Evolutionary conservation across 2,329 filamentous ascomycete genomes (phyloP).

Genomic region (Intubia oerlemansii): DNA sequence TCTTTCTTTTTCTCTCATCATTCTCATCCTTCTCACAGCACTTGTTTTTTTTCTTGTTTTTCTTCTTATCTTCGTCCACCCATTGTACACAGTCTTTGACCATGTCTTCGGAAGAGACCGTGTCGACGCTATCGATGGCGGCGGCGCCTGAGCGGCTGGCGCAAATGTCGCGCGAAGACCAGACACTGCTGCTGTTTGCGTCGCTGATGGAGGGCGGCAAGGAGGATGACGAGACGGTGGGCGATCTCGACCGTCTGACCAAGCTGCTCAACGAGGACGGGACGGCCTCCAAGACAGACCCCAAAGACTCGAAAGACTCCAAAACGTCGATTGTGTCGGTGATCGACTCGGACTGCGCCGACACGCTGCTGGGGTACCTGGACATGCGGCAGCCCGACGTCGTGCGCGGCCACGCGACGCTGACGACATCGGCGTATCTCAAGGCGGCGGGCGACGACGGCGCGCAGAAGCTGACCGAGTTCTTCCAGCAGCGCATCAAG

Average conservation of each 20-base stretch:
- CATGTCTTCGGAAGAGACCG: no score
- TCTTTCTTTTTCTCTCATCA: no score
- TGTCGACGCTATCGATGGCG: no score
- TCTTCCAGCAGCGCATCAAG: conserved; percentile 51
- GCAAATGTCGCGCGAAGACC: conserved; percentile 31
- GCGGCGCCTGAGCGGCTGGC: no score
- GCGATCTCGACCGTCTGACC: conserved; percentile 34
- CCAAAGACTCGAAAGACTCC: conserved; percentile 7
- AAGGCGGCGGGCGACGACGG: conserved; percentile 55
- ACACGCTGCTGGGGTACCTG: conserved; percentile 68
- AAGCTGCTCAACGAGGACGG: conserved; percentile 36
- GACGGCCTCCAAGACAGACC: conserved; percentile 20
- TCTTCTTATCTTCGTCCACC: no score
- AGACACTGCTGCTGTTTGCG: conserved; percentile 61
- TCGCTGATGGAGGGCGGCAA: conserved; percentile 79
- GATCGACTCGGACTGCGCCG: conserved; percentile 55
- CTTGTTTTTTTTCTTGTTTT: no score
- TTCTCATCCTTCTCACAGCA: no score
- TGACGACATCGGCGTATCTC: conserved; percentile 67
- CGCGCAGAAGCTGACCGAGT: conserved; percentile 45
- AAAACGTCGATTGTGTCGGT: conserved; percentile 30
- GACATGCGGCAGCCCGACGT: conserved; percentile 59
- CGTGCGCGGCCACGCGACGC: conserved; percentile 60
- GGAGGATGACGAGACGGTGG: conserved; percentile 52
- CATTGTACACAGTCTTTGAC: no score